These are phyloP conservation scores for Stenocarpella maydis DNA, from an alignment of 2,329 filamentous ascomycete genomes.

Conservation along the genomic window DNA sequence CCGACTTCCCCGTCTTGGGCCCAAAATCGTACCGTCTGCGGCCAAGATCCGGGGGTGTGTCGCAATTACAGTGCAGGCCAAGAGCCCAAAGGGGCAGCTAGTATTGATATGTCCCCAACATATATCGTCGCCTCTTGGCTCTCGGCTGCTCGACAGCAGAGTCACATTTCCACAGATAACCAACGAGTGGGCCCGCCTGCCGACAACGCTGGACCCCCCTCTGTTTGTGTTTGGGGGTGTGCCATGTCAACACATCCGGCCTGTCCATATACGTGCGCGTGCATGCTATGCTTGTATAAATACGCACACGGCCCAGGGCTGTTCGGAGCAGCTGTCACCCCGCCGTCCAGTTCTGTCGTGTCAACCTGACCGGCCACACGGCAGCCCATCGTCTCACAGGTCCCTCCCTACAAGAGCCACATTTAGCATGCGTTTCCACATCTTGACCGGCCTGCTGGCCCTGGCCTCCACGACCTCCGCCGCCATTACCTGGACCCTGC, in stretches of 20 bases:
- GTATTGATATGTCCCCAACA: slow-evolving; percentile 8
- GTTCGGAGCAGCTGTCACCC: too few relatives aligned
- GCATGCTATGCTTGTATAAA: not conserved
- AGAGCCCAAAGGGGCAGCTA: slow-evolving; percentile 12
- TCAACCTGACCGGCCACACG: not conserved
- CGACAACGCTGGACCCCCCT: too few relatives aligned
- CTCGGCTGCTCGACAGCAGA: slow-evolving; percentile 3
- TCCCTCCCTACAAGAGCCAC: too few relatives aligned
- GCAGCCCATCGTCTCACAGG: not conserved
- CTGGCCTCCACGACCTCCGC: slow-evolving; percentile 47
- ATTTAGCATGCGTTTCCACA: slow-evolving; percentile 48
- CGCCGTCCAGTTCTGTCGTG: not conserved
- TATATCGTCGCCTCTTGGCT: slow-evolving; percentile 6
- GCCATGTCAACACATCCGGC: too few relatives aligned
- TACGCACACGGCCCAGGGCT: not conserved
- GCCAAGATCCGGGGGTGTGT: not conserved
- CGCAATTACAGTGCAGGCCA: not conserved
- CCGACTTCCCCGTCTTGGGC: slow-evolving; percentile 2
- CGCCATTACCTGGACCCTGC: slow-evolving; percentile 49
- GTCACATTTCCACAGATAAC: slow-evolving; percentile 1
- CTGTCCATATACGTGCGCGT: too few relatives aligned
- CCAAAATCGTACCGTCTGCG: not conserved
- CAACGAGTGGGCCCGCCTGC: too few relatives aligned
- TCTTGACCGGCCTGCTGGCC: slow-evolving; percentile 41
- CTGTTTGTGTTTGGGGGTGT: too few relatives aligned